Conservation (phyloP, 2,329 filamentous ascomycete species). For the Colletotrichum camelliae region DNA sequence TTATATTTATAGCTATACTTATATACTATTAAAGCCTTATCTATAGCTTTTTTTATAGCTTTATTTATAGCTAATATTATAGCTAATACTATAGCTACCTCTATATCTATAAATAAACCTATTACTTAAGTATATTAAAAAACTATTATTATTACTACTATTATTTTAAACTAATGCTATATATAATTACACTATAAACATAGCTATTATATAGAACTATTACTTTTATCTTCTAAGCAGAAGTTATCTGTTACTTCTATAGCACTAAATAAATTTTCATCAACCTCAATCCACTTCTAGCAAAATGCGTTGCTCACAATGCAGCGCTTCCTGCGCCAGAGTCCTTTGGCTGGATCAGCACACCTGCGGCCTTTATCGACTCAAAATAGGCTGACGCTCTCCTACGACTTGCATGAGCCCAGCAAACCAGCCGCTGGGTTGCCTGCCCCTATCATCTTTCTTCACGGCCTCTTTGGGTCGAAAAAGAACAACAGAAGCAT, state of each 20-base stretch:
- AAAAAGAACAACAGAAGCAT: constrained; percentile 95
- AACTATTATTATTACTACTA: too few relatives aligned
- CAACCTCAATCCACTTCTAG: not conserved
- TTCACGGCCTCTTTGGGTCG: constrained; percentile 93
- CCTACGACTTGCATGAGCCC: constrained; percentile 72
- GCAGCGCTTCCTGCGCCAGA: not conserved
- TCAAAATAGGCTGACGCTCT: constrained; percentile 28
- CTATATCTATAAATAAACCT: too few relatives aligned
- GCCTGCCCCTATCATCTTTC: constrained; percentile 76
- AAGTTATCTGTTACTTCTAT: not conserved
- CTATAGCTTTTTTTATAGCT: too few relatives aligned
- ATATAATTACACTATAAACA: not conserved
- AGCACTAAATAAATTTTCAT: not conserved
- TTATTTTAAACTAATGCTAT: not conserved
- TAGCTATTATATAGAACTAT: not conserved
- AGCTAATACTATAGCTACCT: too few relatives aligned
- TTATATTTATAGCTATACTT: too few relatives aligned
- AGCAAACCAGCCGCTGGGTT: constrained; percentile 37
- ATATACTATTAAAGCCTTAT: too few relatives aligned
- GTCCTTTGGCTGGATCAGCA: too few relatives aligned
- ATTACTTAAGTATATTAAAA: too few relatives aligned
- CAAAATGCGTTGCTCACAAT: not conserved
- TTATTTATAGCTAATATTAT: too few relatives aligned
- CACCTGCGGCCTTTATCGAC: not conserved
- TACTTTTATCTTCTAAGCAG: not conserved